These are phyloP conservation scores for Zygosaccharomyces sapae DNA, from an alignment of 1,139 yeast species.

Conservation along the genomic window DNA sequence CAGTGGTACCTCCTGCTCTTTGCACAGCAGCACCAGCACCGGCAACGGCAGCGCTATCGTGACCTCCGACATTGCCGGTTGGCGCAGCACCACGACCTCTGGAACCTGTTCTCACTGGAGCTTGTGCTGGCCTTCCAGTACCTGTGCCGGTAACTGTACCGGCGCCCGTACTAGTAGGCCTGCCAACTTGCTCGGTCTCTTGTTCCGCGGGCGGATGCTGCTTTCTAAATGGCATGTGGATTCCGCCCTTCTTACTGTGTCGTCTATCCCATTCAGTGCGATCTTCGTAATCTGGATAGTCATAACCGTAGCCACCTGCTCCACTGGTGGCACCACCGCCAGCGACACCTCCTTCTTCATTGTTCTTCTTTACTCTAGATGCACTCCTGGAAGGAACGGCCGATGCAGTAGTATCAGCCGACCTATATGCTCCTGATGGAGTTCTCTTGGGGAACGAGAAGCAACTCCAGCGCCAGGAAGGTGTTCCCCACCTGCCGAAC, in stretches of 20 bases:
- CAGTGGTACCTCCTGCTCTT: conserved; percentile 3
- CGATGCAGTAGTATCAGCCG: background rate
- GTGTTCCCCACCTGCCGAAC: no score
- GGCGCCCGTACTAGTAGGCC: background rate
- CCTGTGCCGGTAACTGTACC: background rate
- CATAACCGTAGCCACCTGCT: background rate
- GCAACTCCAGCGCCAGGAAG: no score
- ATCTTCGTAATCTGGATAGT: conserved; percentile 1
- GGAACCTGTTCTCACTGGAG: background rate
- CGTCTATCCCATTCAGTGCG: conserved; percentile 3
- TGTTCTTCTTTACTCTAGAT: background rate
- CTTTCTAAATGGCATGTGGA: conserved; percentile 3
- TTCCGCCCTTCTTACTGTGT: conserved; percentile 4
- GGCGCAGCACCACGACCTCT: conserved; percentile 1
- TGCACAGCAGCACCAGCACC: conserved; percentile 1
- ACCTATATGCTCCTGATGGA: background rate
- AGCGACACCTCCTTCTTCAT: conserved; percentile 1
- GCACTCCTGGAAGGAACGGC: background rate
- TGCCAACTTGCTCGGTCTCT: conserved; percentile 1
- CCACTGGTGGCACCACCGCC: conserved; percentile 3
- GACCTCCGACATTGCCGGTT: background rate
- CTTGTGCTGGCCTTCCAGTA: background rate
- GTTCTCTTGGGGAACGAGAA: background rate
- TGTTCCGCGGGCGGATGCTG: background rate
- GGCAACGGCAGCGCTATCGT: no score